phyloP scores from a whole-genome alignment of 2,329 filamentous ascomycete genomes.

The Colletotrichum simmondsii region DNA sequence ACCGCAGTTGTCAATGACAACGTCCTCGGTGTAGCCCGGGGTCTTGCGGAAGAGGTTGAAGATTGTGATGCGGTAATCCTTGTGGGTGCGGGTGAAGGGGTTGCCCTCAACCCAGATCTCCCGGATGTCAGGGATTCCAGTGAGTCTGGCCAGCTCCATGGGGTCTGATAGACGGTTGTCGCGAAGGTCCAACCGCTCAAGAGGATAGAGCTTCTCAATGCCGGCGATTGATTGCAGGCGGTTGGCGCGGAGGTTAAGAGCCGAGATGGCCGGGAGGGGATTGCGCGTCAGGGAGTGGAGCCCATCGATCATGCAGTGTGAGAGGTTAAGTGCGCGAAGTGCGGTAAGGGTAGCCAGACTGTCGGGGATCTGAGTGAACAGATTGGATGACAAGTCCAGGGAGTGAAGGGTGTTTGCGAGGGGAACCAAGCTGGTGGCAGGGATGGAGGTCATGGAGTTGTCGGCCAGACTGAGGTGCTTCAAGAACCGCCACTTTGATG shows the following conservation, averaged over 20 bases:
- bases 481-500: slow-evolving; percentile 94
- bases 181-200: slow-evolving; percentile 90
- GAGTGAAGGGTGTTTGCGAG: slow-evolving; percentile 91
- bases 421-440: slow-evolving; percentile 79
- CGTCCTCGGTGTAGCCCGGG: slow-evolving; percentile 89
- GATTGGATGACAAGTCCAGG: slow-evolving; percentile 90
- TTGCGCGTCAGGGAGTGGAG: slow-evolving; percentile 87
- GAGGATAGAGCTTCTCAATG: slow-evolving; percentile 85
- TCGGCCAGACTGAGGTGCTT: slow-evolving; percentile 92
- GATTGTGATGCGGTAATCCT: slow-evolving; percentile 86
- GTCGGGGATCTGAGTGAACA: slow-evolving; percentile 95
- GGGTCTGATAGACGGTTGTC: slow-evolving; percentile 94
- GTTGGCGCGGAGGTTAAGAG: slow-evolving; percentile 90
- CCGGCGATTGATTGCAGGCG: slow-evolving; percentile 88
- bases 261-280: slow-evolving; percentile 91
- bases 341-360: slow-evolving; percentile 86
- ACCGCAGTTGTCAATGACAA: slow-evolving; percentile 85
- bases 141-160: slow-evolving; percentile 88
- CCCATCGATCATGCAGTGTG: slow-evolving; percentile 97
- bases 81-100: slow-evolving; percentile 88
- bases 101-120: slow-evolving; percentile 96
- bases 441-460: slow-evolving; percentile 86
- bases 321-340: slow-evolving; percentile 91
- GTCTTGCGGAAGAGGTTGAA: slow-evolving; percentile 96
- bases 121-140: slow-evolving; percentile 88